phyloP scores from a whole-genome alignment of 2,329 filamentous ascomycete species.

The Salinomyces thailandicus region DNA sequence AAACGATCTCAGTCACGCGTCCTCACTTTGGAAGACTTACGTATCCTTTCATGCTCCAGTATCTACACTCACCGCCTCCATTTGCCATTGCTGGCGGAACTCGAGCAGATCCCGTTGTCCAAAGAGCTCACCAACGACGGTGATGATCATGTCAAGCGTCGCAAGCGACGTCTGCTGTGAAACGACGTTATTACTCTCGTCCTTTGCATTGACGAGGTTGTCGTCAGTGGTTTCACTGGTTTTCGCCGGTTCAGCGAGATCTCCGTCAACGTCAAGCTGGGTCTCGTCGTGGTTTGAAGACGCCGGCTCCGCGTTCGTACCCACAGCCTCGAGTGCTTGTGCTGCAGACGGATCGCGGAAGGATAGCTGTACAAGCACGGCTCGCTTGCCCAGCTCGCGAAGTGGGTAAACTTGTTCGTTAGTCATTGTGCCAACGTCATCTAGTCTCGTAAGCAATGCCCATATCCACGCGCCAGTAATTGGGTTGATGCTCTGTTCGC shows the following conservation, averaged over 20 bases:
- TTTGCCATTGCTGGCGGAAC: constrained; percentile 41
- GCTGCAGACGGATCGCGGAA: constrained; percentile 18
- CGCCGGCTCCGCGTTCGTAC: constrained; percentile 1
- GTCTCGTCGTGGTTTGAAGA: constrained; percentile 26
- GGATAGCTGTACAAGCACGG: constrained; percentile 30
- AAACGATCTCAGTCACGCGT: too few relatives aligned
- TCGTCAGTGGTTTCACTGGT: constrained; percentile 20
- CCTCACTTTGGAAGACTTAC: too few relatives aligned
- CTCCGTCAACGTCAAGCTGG: not conserved
- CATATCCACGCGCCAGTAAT: constrained; percentile 75
- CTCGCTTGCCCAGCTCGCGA: constrained; percentile 68
- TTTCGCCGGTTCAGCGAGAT: not conserved
- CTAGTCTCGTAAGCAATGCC: constrained; percentile 66
- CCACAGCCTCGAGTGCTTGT: constrained; percentile 16
- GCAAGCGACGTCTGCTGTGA: constrained; percentile 30
- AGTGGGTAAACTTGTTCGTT: constrained; percentile 66
- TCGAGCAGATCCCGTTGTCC: constrained; percentile 79
- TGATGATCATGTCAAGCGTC: constrained; percentile 88
- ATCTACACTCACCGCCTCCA: too few relatives aligned
- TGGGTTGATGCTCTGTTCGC: constrained; percentile 49
- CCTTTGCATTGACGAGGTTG: constrained; percentile 12
- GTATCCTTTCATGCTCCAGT: too few relatives aligned
- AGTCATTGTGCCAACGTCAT: constrained; percentile 57
- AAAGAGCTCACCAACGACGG: constrained; percentile 76
- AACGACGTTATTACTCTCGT: constrained; percentile 15